Evolutionary conservation across 495 filamentous ascomycete species (phyloP), one percentile per base, ranked within the genome.

Genomic region (Lasiosphaeria miniovina): DNA sequence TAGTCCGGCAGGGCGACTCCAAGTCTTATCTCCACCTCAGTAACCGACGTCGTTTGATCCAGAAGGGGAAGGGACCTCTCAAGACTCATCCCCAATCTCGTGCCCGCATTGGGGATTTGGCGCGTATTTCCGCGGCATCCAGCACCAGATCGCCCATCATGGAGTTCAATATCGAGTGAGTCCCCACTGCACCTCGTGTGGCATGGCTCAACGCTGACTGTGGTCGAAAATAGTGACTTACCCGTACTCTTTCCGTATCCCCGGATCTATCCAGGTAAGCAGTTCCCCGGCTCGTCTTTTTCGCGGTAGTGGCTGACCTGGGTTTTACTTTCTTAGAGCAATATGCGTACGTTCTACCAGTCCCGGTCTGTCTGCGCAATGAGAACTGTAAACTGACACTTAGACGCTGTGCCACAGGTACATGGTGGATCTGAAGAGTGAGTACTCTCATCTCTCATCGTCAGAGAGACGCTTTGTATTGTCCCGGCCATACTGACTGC

Each of bases 181-280:
- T 48, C 4, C 14, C 11, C 3, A 7, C 0, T 7, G 15, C 24
- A 17, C 5, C 32, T 43, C 35, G 51, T 34, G 17, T 51, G 49
- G 24, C 6, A 0, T 34, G 1, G 15, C 5, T 51, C n/a, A 6
- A 4, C 32, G 49, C 10, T 24, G 10, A 51, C 5, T 10, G 36
- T 4, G 49, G 1, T 8, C 14, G 36, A 15, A 46, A 12, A 52
- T 40, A 95, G 90, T 74, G 92, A 96, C 63, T 84, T 99, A 51
- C 90, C 90, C 52, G 86, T 99, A 60, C 86, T 99, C 65, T 99
- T 98, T 68, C 94, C 94, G 43, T 99, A 99, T 71, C 94, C 94
- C 57, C 84, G 91, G 61, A 96, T 98, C 69, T 98, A 98, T 72
- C 95, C 94, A 74, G 87, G 85, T 80, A 74, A 68, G 72, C 74